phyloP scores from a whole-genome alignment of 768 basidiomycete genomes.

The Boletus vinaceobasis region DNA sequence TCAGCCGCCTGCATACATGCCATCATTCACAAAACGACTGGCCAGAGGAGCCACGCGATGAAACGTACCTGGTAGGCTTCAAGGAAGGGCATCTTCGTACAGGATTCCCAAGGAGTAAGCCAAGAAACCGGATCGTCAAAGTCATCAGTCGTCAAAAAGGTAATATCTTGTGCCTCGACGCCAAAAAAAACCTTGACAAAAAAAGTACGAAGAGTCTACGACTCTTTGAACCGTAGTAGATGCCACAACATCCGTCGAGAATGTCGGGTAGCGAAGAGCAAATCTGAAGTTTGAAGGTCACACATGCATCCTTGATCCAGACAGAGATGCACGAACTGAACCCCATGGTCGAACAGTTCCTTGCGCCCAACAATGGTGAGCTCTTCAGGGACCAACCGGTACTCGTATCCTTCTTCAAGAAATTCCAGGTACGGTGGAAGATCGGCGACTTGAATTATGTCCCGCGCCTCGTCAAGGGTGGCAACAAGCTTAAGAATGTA shows the following conservation, averaged over 20 bases:
- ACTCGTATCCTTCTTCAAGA: conserved; percentile 35
- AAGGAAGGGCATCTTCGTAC: conserved; percentile 14
- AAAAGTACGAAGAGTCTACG: conserved; percentile 41
- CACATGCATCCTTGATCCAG: neutral
- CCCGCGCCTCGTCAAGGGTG: conserved; percentile 27
- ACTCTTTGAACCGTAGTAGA: conserved; percentile 24
- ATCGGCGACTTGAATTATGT: conserved; percentile 23
- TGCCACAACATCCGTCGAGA: conserved; percentile 11
- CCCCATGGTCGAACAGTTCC: conserved; percentile 41
- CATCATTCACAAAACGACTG: neutral
- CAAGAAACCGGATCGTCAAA: conserved; percentile 35
- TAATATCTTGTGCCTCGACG: conserved; percentile 20
- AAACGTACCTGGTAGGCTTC: neutral
- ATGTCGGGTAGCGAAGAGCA: conserved; percentile 18
- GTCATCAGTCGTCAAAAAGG: conserved; percentile 31
- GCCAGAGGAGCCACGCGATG: neutral
- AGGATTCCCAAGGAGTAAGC: conserved; percentile 39
- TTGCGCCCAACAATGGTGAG: conserved; percentile 36
- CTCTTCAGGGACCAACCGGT: conserved; percentile 32
- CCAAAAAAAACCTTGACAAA: conserved; percentile 39
- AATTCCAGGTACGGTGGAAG: conserved; percentile 36
- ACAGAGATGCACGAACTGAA: conserved; percentile 26
- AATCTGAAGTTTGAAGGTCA: conserved; percentile 11
- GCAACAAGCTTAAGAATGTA: conserved; percentile 31
- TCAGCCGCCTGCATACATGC: conserved; percentile 3